Percentiles rank a stretch among this genome's conserved stretches.
Evolutionary conservation across 371 early-diverging fungal species (phyloP).

Genomic region (Circinella umbellata): DNA sequence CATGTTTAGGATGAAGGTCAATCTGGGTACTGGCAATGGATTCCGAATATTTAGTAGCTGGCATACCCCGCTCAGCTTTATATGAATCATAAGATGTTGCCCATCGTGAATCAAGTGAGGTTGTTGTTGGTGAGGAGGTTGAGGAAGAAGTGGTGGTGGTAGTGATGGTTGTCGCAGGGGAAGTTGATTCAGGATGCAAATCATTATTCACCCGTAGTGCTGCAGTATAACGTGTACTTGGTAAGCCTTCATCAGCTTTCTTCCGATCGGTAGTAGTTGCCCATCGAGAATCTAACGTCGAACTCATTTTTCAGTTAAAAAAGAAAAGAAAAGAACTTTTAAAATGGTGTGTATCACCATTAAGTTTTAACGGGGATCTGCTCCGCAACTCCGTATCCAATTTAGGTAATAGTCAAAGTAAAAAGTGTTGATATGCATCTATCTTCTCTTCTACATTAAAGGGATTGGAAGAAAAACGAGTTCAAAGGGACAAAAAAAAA

Average conservation of each 20-base stretch:
- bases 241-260: constrained; percentile 6
- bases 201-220: background rate
- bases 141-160: background rate
- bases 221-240: background rate
- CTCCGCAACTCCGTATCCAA: no score
- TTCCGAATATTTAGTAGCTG: background rate
- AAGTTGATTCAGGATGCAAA: background rate
- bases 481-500: background rate
- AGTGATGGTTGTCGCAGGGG: background rate
- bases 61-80: background rate
- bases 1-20: background rate
- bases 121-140: background rate
- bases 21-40: background rate
- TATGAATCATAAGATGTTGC: constrained; percentile 1
- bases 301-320: background rate
- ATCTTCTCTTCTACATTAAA: no score
- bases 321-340: background rate
- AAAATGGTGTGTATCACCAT: background rate
- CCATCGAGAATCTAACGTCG: constrained; percentile 13
- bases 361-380: no score
- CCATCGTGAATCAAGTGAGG: constrained; percentile 9
- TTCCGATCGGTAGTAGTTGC: constrained; percentile 10
- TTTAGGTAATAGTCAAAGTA: no score
- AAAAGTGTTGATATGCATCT: no score
- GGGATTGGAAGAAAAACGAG: no score